These are phyloP conservation scores for Dryadomyces quercivorus DNA, from an alignment of 2,329 filamentous ascomycete genomes.

Conservation along the genomic window DNA sequence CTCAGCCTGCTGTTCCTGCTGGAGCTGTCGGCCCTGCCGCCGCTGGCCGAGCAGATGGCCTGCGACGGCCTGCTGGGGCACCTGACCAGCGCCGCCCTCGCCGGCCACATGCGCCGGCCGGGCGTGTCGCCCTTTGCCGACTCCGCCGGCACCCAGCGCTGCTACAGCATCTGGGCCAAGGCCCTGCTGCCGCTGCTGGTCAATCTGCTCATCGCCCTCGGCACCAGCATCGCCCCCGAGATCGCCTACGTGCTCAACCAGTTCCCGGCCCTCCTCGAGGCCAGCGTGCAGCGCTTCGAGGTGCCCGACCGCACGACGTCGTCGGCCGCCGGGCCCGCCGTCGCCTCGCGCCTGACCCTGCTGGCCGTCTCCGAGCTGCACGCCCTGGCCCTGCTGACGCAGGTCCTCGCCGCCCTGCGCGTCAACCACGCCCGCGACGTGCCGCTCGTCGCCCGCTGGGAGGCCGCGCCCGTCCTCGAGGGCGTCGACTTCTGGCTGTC, in stretches of 20 bases:
- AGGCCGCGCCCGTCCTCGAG: constrained; percentile 58
- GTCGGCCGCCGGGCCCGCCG: neutral
- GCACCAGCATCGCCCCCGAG: constrained; percentile 70
- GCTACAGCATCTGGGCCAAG: constrained; percentile 83
- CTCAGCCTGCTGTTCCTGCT: constrained; percentile 82
- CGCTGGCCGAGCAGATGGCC: constrained; percentile 80
- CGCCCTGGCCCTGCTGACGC: constrained; percentile 62
- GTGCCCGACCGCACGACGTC: constrained; percentile 35
- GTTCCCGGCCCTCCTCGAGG: constrained; percentile 66
- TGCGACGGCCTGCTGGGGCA: constrained; percentile 74
- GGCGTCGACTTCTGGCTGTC: constrained; percentile 75
- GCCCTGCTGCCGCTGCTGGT: constrained; percentile 80
- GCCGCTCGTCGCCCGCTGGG: constrained; percentile 63
- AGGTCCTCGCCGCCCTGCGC: constrained; percentile 56
- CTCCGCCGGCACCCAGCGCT: constrained; percentile 51
- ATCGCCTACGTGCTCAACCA: constrained; percentile 79
- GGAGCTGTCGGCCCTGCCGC: constrained; percentile 69
- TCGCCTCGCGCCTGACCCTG: constrained; percentile 43
- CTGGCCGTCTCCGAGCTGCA: constrained; percentile 66
- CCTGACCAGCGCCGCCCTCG: constrained; percentile 66
- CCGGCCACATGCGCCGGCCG: constrained; percentile 59
- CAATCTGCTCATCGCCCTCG: constrained; percentile 75
- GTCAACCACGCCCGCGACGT: constrained; percentile 60
- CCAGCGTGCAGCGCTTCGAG: constrained; percentile 62
- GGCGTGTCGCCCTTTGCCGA: constrained; percentile 71